phyloP scores from a whole-genome alignment of 805 yeast genomes.

The Sungouiella thailandica region DNA sequence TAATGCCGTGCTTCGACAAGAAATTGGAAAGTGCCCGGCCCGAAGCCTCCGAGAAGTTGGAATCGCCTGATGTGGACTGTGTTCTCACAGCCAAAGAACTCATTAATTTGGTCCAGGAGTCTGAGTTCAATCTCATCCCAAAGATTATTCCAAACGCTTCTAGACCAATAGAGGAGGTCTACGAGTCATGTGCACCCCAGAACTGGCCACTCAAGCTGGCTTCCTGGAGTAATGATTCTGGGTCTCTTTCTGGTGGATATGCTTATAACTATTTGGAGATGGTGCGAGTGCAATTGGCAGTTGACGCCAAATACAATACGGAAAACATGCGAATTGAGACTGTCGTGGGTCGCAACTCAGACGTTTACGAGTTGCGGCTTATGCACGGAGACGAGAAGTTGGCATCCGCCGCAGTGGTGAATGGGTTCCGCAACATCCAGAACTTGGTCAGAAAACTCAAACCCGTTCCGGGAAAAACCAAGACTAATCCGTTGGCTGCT shows the following conservation, averaged over 20 bases:
- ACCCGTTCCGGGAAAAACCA: conserved; percentile 21
- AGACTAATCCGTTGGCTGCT: conserved; percentile 36
- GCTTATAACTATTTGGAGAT: conserved; percentile 60
- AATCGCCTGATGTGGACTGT: conserved; percentile 74
- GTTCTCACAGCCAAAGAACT: conserved; percentile 90
- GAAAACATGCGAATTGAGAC: conserved; percentile 27
- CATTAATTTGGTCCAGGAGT: conserved; percentile 62
- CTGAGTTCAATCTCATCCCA: conserved; percentile 30
- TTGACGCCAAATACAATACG: conserved; percentile 13
- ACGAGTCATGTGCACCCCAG: conserved; percentile 43
- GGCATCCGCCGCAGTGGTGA: conserved; percentile 60
- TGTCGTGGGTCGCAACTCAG: conserved; percentile 68
- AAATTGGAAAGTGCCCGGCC: conserved; percentile 90
- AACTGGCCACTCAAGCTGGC: conserved; percentile 56
- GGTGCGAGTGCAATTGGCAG: conserved; percentile 23
- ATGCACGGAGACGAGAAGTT: conserved; percentile 32
- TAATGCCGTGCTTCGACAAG: conserved; percentile 98
- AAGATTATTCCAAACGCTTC: conserved; percentile 3
- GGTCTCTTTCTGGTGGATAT: conserved; percentile 88
- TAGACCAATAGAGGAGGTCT: conserved; percentile 18
- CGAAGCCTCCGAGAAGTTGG: conserved; percentile 35
- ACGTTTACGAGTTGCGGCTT: conserved; percentile 65
- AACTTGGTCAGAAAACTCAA: conserved; percentile 82
- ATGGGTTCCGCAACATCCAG: conserved; percentile 93
- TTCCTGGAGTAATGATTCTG: conserved; percentile 71